Percentiles rank a stretch among this genome's conserved stretches.
Conservation (phyloP, 805 yeast species). For the Groenewaldozyma salmanticensis region DNA sequence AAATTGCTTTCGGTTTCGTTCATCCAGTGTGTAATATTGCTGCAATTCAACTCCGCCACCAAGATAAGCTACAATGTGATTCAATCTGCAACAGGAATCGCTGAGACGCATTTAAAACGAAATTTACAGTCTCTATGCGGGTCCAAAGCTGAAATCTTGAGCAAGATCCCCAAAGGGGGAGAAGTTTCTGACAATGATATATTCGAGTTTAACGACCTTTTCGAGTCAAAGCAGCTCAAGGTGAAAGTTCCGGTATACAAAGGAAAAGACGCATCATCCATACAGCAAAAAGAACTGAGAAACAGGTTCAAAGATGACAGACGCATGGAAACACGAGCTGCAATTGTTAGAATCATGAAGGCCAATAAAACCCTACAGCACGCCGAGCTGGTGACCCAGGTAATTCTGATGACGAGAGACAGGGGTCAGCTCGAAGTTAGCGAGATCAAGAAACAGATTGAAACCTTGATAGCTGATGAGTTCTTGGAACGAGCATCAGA, state of each 20-base stretch:
- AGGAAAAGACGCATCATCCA: not conserved
- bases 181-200: constrained; percentile 15
- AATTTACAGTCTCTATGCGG: constrained; percentile 21
- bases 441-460: constrained; percentile 25
- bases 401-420: constrained; percentile 20
- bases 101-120: constrained; percentile 14
- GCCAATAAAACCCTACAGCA: constrained; percentile 19
- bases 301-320: constrained; percentile 23
- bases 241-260: constrained; percentile 15
- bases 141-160: constrained; percentile 18
- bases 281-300: constrained; percentile 16
- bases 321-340: constrained; percentile 26
- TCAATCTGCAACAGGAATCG: constrained; percentile 14
- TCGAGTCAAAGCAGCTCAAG: constrained; percentile 16
- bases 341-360: constrained; percentile 26
- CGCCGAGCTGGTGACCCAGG: constrained; percentile 21
- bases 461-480: constrained; percentile 22
- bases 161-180: constrained; percentile 15
- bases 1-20: constrained; percentile 23
- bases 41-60: constrained; percentile 18
- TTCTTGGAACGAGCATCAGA: constrained; percentile 17
- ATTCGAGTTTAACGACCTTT: constrained; percentile 19
- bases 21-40: constrained; percentile 22
- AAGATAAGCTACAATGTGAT: constrained; percentile 14
- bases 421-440: constrained; percentile 22